Percentiles rank a stretch among this genome's conserved stretches.
These are phyloP conservation scores for Fraxinus americana DNA, from an alignment of 257 asterid genomes.

Conservation along the genomic window DNA sequence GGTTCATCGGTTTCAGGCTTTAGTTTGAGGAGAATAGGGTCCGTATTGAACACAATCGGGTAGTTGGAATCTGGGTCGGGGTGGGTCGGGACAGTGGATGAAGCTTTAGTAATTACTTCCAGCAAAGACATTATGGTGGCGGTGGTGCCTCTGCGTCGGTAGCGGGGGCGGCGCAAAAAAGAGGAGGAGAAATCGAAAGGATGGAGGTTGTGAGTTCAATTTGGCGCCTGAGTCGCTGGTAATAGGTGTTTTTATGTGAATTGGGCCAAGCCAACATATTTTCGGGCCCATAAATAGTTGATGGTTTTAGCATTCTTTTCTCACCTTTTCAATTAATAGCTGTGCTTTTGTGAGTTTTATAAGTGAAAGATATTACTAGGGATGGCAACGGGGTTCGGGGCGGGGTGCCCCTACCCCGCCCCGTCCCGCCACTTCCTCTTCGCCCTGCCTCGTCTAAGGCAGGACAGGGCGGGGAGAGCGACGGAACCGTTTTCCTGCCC, in stretches of 20 bases:
- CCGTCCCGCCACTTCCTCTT: no score
- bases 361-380: no score
- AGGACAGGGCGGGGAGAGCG: no score
- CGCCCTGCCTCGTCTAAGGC: no score
- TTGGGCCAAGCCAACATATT: neutral
- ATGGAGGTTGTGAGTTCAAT: neutral
- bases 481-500: no score
- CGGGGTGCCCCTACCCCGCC: no score
- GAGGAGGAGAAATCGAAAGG: neutral
- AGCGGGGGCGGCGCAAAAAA: neutral
- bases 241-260: neutral
- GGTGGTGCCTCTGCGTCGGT: neutral
- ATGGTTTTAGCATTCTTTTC: no score
- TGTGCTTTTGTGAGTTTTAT: no score
- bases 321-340: no score
- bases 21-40: slow-evolving; percentile 44
- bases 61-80: slow-evolving; percentile 35
- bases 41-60: slow-evolving; percentile 66
- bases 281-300: neutral
- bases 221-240: neutral
- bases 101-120: slow-evolving; percentile 66
- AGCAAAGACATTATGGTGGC: slow-evolving; percentile 56
- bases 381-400: no score
- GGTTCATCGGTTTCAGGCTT: slow-evolving; percentile 43
- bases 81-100: slow-evolving; percentile 30